A percentile compares a stretch with the other conserved stretches of the same genome.
These are phyloP conservation scores for Nakazawaea pomicola DNA, from an alignment of 805 yeast species.

Conservation along the genomic window DNA sequence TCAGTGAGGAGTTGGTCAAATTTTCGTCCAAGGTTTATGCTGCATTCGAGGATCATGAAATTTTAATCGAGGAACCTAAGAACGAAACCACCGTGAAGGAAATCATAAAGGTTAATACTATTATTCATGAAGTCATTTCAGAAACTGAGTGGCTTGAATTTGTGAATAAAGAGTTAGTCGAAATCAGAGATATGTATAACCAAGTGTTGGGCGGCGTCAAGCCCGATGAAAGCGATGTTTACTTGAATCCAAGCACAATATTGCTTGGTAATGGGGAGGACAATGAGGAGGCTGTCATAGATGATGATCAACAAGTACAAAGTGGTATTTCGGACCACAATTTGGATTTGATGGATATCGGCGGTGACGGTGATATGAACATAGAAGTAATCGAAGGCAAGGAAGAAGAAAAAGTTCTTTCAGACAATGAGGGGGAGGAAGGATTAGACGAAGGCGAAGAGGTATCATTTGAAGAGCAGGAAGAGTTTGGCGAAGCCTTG, in stretches of 20 bases:
- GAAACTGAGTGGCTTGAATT: slow-evolving; percentile 41
- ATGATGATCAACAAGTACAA: too few species aligned
- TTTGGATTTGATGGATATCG: slow-evolving; percentile 12
- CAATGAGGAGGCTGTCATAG: slow-evolving; percentile 32
- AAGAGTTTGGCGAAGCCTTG: slow-evolving; percentile 26
- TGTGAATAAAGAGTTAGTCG: slow-evolving; percentile 41
- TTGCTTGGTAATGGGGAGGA: slow-evolving; percentile 34
- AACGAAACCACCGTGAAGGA: slow-evolving; percentile 1
- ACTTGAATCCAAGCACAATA: slow-evolving; percentile 30
- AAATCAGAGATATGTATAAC: slow-evolving; percentile 51
- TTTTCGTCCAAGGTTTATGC: slow-evolving; percentile 31
- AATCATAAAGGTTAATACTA: slow-evolving; percentile 1
- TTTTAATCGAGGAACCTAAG: slow-evolving; percentile 1
- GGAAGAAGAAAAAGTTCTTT: slow-evolving; percentile 1
- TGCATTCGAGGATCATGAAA: slow-evolving; percentile 23
- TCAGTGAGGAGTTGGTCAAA: slow-evolving; percentile 56
- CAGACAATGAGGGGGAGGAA: slow-evolving; percentile 13
- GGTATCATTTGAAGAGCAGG: slow-evolving; percentile 16
- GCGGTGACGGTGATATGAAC: slow-evolving; percentile 16
- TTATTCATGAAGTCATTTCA: slow-evolving; percentile 9
- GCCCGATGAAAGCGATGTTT: slow-evolving; percentile 34
- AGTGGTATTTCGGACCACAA: too few species aligned
- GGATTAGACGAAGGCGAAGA: too few species aligned
- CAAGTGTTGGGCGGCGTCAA: slow-evolving; percentile 50
- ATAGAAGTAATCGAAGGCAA: slow-evolving; percentile 19